Evolutionary conservation across 192 early-diverging fungal species (phyloP).

Genomic region (Obelidium mucronatum): DNA sequence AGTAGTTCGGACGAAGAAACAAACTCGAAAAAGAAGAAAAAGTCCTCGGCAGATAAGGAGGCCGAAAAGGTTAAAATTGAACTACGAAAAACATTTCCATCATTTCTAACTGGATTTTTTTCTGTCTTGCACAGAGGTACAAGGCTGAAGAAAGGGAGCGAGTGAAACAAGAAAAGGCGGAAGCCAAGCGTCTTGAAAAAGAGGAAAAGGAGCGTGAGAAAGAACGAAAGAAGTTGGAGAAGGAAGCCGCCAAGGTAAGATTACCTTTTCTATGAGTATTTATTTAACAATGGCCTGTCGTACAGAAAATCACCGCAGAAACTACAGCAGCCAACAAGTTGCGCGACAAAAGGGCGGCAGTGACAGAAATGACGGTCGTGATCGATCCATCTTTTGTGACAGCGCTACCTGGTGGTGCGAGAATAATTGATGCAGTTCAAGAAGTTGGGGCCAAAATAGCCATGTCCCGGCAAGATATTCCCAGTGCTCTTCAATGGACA

Average conservation of each 20-base stretch:
- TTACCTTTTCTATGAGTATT: background rate
- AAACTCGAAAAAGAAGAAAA: background rate
- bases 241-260: conserved; percentile 25
- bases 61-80: background rate
- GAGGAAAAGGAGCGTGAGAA: conserved; percentile 28
- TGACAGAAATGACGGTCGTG: conserved; percentile 25
- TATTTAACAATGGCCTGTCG: background rate
- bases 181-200: conserved; percentile 10
- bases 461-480: background rate
- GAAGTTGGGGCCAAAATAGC: conserved; percentile 9
- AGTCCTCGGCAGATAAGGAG: background rate
- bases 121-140: background rate
- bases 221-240: conserved; percentile 4
- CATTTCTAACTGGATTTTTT: background rate
- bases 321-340: conserved; percentile 36
- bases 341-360: conserved; percentile 23
- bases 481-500: background rate
- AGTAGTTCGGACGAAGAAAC: background rate
- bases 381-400: conserved; percentile 24
- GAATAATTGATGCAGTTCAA: background rate
- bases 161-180: background rate
- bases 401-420: background rate
- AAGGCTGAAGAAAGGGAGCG: conserved; percentile 18
- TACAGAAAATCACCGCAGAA: background rate
- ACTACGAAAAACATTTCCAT: background rate